Evolutionary conservation across 495 filamentous ascomycete species (phyloP).

Genomic region (Endocarpon pusillum): DNA sequence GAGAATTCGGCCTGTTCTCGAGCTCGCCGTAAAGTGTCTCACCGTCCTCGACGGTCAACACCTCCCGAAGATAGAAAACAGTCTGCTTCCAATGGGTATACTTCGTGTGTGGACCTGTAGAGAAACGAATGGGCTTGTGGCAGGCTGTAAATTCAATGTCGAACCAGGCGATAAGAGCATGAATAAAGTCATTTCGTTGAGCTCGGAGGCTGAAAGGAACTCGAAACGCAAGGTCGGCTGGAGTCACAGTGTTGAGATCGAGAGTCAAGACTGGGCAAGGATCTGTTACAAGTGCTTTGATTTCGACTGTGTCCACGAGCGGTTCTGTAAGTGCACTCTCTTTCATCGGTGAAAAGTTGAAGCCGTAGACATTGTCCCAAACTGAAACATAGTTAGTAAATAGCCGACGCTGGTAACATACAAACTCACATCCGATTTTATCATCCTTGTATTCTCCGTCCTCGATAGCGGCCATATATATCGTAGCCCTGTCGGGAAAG

Average conservation of each 20-base stretch:
- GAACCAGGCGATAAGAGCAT: slow-evolving; percentile 95
- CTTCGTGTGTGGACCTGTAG: slow-evolving; percentile 75
- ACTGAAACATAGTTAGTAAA: slow-evolving; percentile 28
- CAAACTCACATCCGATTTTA: slow-evolving; percentile 61
- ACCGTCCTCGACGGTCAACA: slow-evolving; percentile 64
- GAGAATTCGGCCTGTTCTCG: slow-evolving; percentile 73
- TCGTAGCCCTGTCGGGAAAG: slow-evolving; percentile 77
- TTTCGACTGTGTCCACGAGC: slow-evolving; percentile 65
- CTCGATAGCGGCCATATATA: slow-evolving; percentile 77
- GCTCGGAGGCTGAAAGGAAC: slow-evolving; percentile 52
- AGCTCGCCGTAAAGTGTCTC: slow-evolving; percentile 57
- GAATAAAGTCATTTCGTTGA: slow-evolving; percentile 75
- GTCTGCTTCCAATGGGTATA: slow-evolving; percentile 95
- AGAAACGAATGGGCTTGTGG: slow-evolving; percentile 72
- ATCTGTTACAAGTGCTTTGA: slow-evolving; percentile 67
- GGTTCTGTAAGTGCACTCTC: slow-evolving; percentile 67
- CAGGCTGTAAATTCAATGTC: slow-evolving; percentile 96
- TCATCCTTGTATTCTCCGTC: slow-evolving; percentile 83
- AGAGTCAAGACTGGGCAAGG: slow-evolving; percentile 57
- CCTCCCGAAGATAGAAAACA: slow-evolving; percentile 73
- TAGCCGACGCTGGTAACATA: neutral
- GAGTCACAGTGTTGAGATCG: slow-evolving; percentile 63
- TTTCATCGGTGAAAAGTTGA: slow-evolving; percentile 86
- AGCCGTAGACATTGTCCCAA: slow-evolving; percentile 98
- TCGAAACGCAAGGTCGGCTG: slow-evolving; percentile 59